Base-by-base conservation (phyloP, 2,329 filamentous ascomycete genomes). In the Thelonectria discophora region DNA sequence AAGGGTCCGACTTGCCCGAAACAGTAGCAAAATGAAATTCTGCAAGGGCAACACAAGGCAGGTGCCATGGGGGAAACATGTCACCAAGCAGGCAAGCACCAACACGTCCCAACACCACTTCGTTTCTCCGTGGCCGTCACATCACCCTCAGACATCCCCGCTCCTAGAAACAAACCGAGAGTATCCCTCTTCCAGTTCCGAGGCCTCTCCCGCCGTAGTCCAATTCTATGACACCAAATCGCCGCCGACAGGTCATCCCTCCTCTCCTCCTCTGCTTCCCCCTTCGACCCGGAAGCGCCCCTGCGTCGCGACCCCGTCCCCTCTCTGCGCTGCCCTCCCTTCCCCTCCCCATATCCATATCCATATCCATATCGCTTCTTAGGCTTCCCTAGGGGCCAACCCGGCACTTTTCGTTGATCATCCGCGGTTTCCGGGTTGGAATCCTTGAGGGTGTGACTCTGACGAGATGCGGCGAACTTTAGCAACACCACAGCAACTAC, bases 361-460 rank as follows among this genome's bases (percentile, higher is more conserved):
- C 45, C 49, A 30, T 63, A 54, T 58, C 57, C 53, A 50, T 69
- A 60, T 50, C n/a, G 42, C 52, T 60, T 51, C 52, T 39, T 60
- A 43, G 37, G 34, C 17, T 42, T 55, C 24, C 42, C 42, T 52
- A 60, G 55, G 61, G 59, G 61, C 20, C 20, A 39, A 34, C 43
- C 53, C 63, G 49, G 61, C 57, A 65, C 34, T 60, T 68, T 61
- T 54, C 56, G 63, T 58, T 62, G 63, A 69, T 69, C 60, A 65
- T 67, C 65, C 61, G 64, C 53, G 40, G 40, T 67, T 60, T 69
- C 65, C 64, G 56, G 47, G 60, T 20, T 54, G 59, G 32, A 57
- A 53, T 61, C 42, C 58, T 53, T 40, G 52, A 59, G 27, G 30
- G 48, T 46, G 17, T 51, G 45, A 56, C 32, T 46, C 30, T 54